phyloP scores from a whole-genome alignment of 441 rosid genomes.

The Erodium chrysanthum region DNA sequence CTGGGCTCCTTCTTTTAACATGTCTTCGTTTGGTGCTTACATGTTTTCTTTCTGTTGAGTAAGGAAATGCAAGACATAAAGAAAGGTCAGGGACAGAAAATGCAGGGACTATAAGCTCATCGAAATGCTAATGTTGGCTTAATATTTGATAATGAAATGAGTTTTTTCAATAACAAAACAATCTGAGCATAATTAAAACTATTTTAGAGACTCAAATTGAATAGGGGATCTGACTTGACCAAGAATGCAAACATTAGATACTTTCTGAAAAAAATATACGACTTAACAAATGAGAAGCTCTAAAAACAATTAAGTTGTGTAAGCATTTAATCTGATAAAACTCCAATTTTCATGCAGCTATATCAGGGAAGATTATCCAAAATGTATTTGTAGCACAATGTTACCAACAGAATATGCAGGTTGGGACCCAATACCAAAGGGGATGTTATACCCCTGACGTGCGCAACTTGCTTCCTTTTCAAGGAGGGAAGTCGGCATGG shows the following conservation, averaged over 20 bases:
- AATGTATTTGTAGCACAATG: slow-evolving; percentile 60
- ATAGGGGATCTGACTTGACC: background rate
- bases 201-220: background rate
- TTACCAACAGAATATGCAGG: slow-evolving; percentile 60
- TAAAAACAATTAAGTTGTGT: background rate
- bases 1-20: background rate
- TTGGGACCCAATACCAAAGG: slow-evolving; percentile 45
- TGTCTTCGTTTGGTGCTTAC: background rate
- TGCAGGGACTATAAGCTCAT: background rate
- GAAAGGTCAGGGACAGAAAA: background rate
- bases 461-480: slow-evolving; percentile 53
- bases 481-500: slow-evolving; percentile 75
- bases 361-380: slow-evolving; percentile 73
- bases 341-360: slow-evolving; percentile 38
- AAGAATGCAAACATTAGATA: background rate
- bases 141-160: background rate
- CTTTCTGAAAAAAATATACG: background rate
- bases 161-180: background rate
- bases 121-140: background rate
- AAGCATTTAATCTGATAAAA: slow-evolving; percentile 8
- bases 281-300: background rate
- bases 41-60: background rate
- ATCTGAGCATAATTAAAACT: background rate
- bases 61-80: background rate
- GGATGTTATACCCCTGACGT: slow-evolving; percentile 44